Evolutionary conservation across 345 rosid species (phyloP).

Genomic region (Euphorbia peplus): DNA sequence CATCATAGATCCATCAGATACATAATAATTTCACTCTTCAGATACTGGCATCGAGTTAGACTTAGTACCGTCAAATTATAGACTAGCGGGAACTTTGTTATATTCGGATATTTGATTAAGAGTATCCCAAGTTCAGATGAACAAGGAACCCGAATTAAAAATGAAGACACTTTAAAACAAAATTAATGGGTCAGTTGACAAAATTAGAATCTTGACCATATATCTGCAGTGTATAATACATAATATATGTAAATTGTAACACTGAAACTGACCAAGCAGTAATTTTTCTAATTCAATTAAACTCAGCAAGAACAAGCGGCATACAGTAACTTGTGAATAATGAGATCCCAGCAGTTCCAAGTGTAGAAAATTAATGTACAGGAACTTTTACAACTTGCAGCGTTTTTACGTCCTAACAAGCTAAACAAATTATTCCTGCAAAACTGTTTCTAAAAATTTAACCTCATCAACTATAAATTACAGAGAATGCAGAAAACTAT

Average conservation of each 20-base stretch:
- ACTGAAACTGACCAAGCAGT: constrained; percentile 5
- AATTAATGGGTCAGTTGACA: not conserved
- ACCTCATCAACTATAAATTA: constrained; percentile 29
- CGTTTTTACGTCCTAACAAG: constrained; percentile 25
- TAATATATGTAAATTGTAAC: not conserved
- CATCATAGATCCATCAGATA: not conserved
- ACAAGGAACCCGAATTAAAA: not conserved
- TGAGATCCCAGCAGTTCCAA: constrained; percentile 20
- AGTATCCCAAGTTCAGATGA: not conserved
- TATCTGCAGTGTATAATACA: not conserved
- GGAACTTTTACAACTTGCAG: constrained; percentile 28
- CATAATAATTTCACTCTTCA: not conserved
- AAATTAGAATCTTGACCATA: not conserved
- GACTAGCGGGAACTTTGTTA: not conserved
- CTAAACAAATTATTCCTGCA: constrained; percentile 37
- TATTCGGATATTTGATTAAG: not conserved
- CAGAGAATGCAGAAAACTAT: constrained; percentile 31
- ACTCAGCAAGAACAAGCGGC: constrained; percentile 20
- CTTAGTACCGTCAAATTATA: not conserved
- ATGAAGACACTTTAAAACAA: not conserved
- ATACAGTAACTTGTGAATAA: constrained; percentile 14
- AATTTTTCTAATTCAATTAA: constrained; percentile 3
- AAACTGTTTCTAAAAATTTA: constrained; percentile 34
- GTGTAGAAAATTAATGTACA: constrained; percentile 23
- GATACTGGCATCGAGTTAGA: not conserved